A percentile compares a stretch with the other conserved stretches of the same genome.
Evolutionary conservation across 2,329 filamentous ascomycete species (phyloP).

Genomic region (Cladophialophora carrionii): DNA sequence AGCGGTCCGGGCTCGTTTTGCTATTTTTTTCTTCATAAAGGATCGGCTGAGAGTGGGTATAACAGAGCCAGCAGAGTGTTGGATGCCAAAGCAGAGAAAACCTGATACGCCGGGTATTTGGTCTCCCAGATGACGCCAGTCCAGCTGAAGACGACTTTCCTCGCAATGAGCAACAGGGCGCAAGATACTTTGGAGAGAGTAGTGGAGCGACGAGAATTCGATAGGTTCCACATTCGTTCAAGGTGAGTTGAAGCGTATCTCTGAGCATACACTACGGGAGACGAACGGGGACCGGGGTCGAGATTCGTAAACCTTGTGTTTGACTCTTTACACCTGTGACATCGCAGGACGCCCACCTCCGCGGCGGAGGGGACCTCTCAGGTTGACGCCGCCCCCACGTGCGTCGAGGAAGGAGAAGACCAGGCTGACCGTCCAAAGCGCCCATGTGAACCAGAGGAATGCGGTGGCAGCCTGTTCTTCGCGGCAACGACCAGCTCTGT

Average conservation of each 20-base stretch:
- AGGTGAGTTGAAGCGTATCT: conserved; percentile 9
- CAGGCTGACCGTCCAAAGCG: conserved; percentile 48
- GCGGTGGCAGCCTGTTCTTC: conserved; percentile 56
- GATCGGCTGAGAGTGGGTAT: conserved; percentile 4
- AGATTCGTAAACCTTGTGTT: conserved; percentile 27
- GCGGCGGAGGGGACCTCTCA: conserved; percentile 43
- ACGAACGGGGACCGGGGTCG: conserved; percentile 22
- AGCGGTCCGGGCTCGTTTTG: not conserved
- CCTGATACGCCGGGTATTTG: conserved; percentile 23
- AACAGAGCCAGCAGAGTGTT: not conserved
- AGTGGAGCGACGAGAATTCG: conserved; percentile 8
- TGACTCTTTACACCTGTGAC: conserved; percentile 49
- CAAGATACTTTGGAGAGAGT: not conserved
- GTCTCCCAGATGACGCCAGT: conserved; percentile 21
- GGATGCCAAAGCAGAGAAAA: conserved; percentile 5
- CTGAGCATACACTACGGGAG: conserved; percentile 32
- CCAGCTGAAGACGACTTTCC: conserved; percentile 13
- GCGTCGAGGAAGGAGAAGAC: conserved; percentile 47
- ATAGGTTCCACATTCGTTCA: not conserved
- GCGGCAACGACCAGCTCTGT: conserved; percentile 50
- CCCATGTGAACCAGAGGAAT: conserved; percentile 58
- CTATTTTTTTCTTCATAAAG: conserved; percentile 10
- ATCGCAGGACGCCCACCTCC: conserved; percentile 46
- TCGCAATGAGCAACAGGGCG: not conserved
- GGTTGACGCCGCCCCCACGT: conserved; percentile 43